Evolutionary conservation across 495 filamentous ascomycete species (phyloP), one percentile per base, ranked within the genome.

Genomic region (Talaromyces trachyspermus): DNA sequence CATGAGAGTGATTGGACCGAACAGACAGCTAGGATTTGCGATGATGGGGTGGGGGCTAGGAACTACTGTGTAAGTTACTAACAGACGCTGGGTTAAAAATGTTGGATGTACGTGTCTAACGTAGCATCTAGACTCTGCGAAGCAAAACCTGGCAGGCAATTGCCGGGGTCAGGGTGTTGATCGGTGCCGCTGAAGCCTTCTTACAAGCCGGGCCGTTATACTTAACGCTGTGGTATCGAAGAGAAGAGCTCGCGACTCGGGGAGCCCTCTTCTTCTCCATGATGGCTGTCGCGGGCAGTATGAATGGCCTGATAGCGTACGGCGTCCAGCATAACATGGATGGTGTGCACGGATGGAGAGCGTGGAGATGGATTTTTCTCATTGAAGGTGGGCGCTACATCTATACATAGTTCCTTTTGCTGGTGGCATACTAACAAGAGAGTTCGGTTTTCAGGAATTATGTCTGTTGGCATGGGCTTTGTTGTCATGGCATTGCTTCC

Each of bases 361-460:
- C 85, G 26, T 95, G 89, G 88, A 70, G 85, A 38, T 94, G 88
- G 88, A 72, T 77, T 37, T 77, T 71, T 69, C 83, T 89, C 51
- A 85, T 91, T 43, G 30, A 46, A 46, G 44, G 33, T 35, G 14
- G n/a, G n/a, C n/a, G n/a, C n/a, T n/a, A n/a, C n/a, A n/a, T n/a
- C n/a, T n/a, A n/a, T n/a, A n/a, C n/a, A n/a, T n/a, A n/a, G n/a
- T n/a, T n/a, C n/a, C n/a, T 38, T 19, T 10, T 38, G 3, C 35
- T 17, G 2, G 12, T 17, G 2, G 35, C 35, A 12, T 1, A 7
- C 35, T 2, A 12, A 12, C 4, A 5, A 38, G 2, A 17, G 8
- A 1, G 4, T 38, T 9, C 12, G 12, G n/a, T n/a, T 30, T 30
- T 30, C 6, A 30, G 33, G 33, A 36, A 15, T 36, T 14, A 6